phyloP scores from a whole-genome alignment of 176 grass and related monocot genomes.

The Otatea glauca region DNA sequence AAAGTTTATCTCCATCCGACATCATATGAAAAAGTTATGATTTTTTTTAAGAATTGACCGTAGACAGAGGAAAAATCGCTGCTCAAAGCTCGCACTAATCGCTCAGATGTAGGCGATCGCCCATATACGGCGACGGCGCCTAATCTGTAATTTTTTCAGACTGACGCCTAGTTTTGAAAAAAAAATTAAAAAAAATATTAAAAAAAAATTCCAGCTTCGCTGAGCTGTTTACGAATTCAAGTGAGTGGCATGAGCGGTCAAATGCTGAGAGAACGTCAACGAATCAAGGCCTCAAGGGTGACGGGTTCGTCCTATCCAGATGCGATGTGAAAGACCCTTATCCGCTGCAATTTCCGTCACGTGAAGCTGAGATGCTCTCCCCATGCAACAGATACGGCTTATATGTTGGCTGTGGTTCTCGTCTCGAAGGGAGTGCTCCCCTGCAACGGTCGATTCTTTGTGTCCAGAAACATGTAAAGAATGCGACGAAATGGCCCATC shows the following conservation, averaged over 20 bases:
- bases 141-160: too few relatives aligned
- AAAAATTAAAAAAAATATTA: too few relatives aligned
- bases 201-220: too few relatives aligned
- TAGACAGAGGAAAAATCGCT: too few relatives aligned
- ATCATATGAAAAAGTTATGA: too few relatives aligned
- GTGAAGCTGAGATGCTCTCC: neutral
- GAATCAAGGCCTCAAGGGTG: constrained; percentile 1
- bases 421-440: neutral
- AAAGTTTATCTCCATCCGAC: too few relatives aligned
- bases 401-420: neutral
- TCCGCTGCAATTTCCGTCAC: neutral
- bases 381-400: too few relatives aligned
- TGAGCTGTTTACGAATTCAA: neutral
- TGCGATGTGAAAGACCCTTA: neutral
- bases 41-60: too few relatives aligned
- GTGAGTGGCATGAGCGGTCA: neutral
- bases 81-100: too few relatives aligned
- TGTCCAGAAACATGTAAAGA: neutral
- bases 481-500: neutral
- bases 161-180: too few relatives aligned
- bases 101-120: too few relatives aligned
- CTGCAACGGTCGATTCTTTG: constrained; percentile 29
- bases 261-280: neutral
- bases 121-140: too few relatives aligned
- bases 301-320: constrained; percentile 3